A percentile compares a stretch with the other conserved stretches of the same genome.
phyloP scores from a whole-genome alignment of 2,329 filamentous ascomycete genomes.

The Alternaria burnsii region DNA sequence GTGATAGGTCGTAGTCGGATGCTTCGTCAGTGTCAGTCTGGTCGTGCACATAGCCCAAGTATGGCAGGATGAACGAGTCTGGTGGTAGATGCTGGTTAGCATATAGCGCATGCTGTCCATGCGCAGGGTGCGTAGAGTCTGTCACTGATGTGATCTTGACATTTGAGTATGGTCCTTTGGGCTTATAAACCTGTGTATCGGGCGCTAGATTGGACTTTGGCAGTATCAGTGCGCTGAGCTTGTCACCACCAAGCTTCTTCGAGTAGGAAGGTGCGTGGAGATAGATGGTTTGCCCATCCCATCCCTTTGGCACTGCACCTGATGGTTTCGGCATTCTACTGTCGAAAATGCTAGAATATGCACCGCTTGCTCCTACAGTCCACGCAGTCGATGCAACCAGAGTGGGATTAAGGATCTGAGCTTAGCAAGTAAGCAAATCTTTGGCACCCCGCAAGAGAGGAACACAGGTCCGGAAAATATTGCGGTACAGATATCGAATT shows the following conservation, averaged over 20 bases:
- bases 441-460: not conserved
- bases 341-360: not conserved
- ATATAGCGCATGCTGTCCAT: conserved; percentile 59
- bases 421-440: not conserved
- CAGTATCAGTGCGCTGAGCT: conserved; percentile 32
- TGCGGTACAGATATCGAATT: not conserved
- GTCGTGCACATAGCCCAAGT: conserved; percentile 60
- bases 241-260: conserved; percentile 37
- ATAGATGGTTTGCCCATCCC: conserved; percentile 40
- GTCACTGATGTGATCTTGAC: conserved; percentile 56
- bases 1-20: conserved; percentile 61
- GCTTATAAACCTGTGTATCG: conserved; percentile 21
- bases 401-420: not conserved
- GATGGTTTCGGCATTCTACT: conserved; percentile 8
- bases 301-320: conserved; percentile 39
- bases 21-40: conserved; percentile 52
- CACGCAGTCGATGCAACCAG: not conserved
- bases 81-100: conserved; percentile 56
- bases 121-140: conserved; percentile 56
- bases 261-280: conserved; percentile 44
- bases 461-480: not conserved
- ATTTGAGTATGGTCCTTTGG: conserved; percentile 43
- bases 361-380: not conserved
- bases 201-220: conserved; percentile 27
- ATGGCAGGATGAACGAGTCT: conserved; percentile 59